Conservation (phyloP, 1,284 basidiomycete species). For the Irpex sp. region DNA sequence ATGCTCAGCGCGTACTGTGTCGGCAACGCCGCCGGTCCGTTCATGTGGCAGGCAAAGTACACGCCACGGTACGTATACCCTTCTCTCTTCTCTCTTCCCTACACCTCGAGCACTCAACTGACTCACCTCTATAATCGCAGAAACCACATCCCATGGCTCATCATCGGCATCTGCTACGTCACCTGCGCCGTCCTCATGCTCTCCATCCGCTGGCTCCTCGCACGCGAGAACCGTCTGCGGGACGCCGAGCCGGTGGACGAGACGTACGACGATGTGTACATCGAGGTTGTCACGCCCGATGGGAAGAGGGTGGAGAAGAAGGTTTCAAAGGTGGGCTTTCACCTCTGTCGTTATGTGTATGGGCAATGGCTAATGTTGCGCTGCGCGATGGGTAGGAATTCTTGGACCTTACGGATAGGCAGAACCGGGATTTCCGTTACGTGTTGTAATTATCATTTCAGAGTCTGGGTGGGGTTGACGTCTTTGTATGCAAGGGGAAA, state of each 20-base stretch:
- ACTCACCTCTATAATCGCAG: constrained; percentile 21
- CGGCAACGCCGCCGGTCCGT: constrained; percentile 65
- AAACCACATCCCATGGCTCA: constrained; percentile 63
- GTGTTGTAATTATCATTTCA: constrained; percentile 16
- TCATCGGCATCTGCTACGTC: constrained; percentile 55
- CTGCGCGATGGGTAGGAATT: constrained; percentile 20
- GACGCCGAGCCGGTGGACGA: constrained; percentile 54
- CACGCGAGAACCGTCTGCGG: constrained; percentile 59
- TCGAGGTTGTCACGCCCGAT: constrained; percentile 46
- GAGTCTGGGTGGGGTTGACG: neutral
- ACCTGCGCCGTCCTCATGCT: constrained; percentile 47
- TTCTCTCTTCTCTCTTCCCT: neutral
- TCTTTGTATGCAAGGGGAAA: neutral
- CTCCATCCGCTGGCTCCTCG: constrained; percentile 50
- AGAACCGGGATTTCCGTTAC: constrained; percentile 32
- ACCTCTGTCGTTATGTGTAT: too few species aligned
- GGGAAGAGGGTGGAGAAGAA: constrained; percentile 50
- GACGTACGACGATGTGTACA: constrained; percentile 62
- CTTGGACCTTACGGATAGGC: constrained; percentile 28
- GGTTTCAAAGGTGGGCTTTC: constrained; percentile 53
- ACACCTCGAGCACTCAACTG: too few species aligned
- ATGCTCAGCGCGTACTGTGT: constrained; percentile 70
- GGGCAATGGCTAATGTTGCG: neutral
- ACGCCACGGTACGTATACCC: constrained; percentile 45
- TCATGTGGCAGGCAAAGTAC: constrained; percentile 71